Evolutionary conservation across 75 land plant genomes (phyloP), one percentile per base, ranked within the genome.

Genomic region (Pinus taeda): DNA sequence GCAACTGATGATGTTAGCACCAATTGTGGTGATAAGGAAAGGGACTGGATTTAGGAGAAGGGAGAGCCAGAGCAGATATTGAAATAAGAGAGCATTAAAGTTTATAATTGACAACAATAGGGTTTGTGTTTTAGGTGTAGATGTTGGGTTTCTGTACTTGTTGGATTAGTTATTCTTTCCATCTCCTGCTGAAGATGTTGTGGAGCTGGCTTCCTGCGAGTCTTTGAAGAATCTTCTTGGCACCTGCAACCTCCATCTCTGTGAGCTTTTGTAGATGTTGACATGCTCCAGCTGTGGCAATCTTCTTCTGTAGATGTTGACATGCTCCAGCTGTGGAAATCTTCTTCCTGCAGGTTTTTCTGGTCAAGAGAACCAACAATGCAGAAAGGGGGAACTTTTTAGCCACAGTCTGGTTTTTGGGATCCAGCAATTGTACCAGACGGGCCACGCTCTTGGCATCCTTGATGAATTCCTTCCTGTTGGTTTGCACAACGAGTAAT

Each of bases 231-330:
- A 89, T 86, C 84, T 86, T 90, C 75, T 86, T 92, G 0, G 93
- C 93, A 17, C 98, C 95, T 63, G 84, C 62, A 17, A 93, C 90
- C n/a, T 93, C 87, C 84, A 77, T 79, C 18, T 90, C 98, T 59
- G 86, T 84, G 57, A 95, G 77, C 80, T 76, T 83, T 74, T 89
- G 91, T 77, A 93, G 76, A 60, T 84, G 86, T 65, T 73, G 83
- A 11, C 81, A 74, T 7, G 91, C 93, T 6, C 98, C 98, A 2
- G 91, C 87, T 3, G 81, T 83, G 72, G 84, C 75, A 24, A n/a
- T n/a, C n/a, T n/a, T n/a, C n/a, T n/a, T n/a, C n/a, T n/a, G n/a
- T n/a, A n/a, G n/a, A n/a, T n/a, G n/a, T n/a, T n/a, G n/a, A n/a
- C n/a, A n/a, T n/a, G n/a, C n/a, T n/a, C n/a, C n/a, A n/a, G n/a